phyloP scores from a whole-genome alignment of 2,329 filamentous ascomycete genomes.

The Xylaria digitata region DNA sequence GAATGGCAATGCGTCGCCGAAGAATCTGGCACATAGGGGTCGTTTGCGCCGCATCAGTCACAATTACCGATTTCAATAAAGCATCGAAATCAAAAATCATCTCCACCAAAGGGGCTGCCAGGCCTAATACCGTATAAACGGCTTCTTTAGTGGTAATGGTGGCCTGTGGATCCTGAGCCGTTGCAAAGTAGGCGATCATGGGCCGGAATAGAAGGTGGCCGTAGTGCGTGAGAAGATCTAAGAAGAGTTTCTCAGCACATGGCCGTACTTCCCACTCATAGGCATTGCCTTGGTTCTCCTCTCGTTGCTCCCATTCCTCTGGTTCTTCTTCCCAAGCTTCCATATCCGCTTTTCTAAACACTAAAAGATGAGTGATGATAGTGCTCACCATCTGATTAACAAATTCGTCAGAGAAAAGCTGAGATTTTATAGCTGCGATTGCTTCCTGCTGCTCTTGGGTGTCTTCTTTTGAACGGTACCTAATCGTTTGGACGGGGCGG shows the following conservation, averaged over 20 bases:
- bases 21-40: constrained; percentile 79
- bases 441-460: constrained; percentile 81
- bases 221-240: constrained; percentile 90
- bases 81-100: constrained; percentile 83
- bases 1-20: constrained; percentile 85
- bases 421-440: constrained; percentile 73
- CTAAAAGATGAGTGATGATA: constrained; percentile 87
- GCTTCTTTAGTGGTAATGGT: constrained; percentile 91
- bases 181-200: constrained; percentile 83
- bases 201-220: constrained; percentile 83
- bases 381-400: constrained; percentile 84
- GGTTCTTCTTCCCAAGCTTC: constrained; percentile 94
- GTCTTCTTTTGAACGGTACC: constrained; percentile 78
- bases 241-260: constrained; percentile 92
- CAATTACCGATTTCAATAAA: constrained; percentile 79
- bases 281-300: constrained; percentile 84
- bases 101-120: constrained; percentile 81
- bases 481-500: constrained; percentile 83
- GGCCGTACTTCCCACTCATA: constrained; percentile 94
- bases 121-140: constrained; percentile 90
- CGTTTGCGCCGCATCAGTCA: constrained; percentile 77
- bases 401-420: constrained; percentile 80
- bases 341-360: constrained; percentile 86
- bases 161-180: constrained; percentile 72
- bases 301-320: constrained; percentile 93